Evolutionary conservation across 306 rosid species (phyloP).

Genomic region (Ormosia semicastrata): DNA sequence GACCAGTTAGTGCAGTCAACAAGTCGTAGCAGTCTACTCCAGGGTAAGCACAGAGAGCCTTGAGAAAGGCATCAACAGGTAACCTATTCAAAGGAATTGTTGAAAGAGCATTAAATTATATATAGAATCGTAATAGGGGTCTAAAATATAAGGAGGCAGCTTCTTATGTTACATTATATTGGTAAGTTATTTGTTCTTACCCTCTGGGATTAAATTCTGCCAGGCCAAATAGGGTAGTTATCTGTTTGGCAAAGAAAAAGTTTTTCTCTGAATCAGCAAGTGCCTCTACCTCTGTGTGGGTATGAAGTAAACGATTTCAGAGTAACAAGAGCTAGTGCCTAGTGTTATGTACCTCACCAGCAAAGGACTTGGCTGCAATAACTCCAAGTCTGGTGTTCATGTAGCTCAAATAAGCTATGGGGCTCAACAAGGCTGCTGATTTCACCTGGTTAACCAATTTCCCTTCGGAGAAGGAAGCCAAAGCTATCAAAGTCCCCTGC

Average conservation of each 20-base stretch:
- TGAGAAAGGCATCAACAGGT: constrained; percentile 44
- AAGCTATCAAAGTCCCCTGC: constrained; percentile 74
- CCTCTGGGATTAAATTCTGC: constrained; percentile 76
- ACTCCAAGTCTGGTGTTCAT: constrained; percentile 63
- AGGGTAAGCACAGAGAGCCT: constrained; percentile 45
- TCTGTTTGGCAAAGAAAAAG: constrained; percentile 40
- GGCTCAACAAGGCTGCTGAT: constrained; percentile 78
- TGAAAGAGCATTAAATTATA: constrained; percentile 1
- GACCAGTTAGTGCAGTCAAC: constrained; percentile 60
- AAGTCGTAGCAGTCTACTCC: constrained; percentile 68
- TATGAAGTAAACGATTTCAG: not conserved
- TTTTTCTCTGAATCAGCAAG: not conserved
- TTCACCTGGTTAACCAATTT: constrained; percentile 55
- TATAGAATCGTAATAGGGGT: not conserved
- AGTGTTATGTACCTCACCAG: constrained; percentile 57
- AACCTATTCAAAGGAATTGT: constrained; percentile 34
- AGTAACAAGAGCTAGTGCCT: not conserved
- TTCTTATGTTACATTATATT: not conserved
- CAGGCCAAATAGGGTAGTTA: constrained; percentile 48
- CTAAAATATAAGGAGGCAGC: not conserved
- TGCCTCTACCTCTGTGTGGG: not conserved
- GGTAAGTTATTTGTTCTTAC: constrained; percentile 35
- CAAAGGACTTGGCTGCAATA: constrained; percentile 57
- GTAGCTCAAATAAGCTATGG: constrained; percentile 78
- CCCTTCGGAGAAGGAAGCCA: constrained; percentile 78